Evolutionary conservation across 2,329 filamentous ascomycete genomes (phyloP).

Genomic region (Pseudopithomyces maydicus): DNA sequence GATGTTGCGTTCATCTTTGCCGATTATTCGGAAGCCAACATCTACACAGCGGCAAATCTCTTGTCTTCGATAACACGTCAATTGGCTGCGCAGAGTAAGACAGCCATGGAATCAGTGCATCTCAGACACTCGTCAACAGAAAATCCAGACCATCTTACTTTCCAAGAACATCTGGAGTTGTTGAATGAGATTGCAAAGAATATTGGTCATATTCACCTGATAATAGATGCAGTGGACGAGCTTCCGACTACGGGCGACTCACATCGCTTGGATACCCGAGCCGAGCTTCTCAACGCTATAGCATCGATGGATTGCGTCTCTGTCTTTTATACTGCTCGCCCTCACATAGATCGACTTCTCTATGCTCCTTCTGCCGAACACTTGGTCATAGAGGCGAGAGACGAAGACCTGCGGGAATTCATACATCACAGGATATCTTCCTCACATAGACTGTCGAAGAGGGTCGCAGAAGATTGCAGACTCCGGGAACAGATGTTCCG

Average conservation of each 20-base stretch:
- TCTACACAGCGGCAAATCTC: background rate
- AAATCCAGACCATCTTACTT: background rate
- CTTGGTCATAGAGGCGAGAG: background rate
- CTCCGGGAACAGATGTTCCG: background rate
- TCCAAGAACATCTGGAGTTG: background rate
- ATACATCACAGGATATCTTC: background rate
- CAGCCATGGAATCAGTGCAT: background rate
- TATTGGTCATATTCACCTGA: background rate
- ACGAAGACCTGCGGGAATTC: background rate
- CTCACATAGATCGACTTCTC: background rate
- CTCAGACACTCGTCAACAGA: background rate
- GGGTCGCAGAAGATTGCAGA: background rate
- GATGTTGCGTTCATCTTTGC: constrained; percentile 1
- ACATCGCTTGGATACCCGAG: background rate
- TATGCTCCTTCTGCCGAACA: background rate
- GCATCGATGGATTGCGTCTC: background rate
- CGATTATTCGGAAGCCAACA: background rate
- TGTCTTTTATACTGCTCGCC: constrained; percentile 2
- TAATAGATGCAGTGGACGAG: constrained; percentile 11
- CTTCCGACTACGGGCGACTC: background rate
- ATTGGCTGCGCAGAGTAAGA: background rate
- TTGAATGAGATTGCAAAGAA: background rate
- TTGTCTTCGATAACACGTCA: constrained; percentile 1
- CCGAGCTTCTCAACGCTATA: constrained; percentile 2
- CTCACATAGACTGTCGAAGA: background rate